Conservation (phyloP, 257 asterid genomes). For the Nicotiana obtusifolia region DNA sequence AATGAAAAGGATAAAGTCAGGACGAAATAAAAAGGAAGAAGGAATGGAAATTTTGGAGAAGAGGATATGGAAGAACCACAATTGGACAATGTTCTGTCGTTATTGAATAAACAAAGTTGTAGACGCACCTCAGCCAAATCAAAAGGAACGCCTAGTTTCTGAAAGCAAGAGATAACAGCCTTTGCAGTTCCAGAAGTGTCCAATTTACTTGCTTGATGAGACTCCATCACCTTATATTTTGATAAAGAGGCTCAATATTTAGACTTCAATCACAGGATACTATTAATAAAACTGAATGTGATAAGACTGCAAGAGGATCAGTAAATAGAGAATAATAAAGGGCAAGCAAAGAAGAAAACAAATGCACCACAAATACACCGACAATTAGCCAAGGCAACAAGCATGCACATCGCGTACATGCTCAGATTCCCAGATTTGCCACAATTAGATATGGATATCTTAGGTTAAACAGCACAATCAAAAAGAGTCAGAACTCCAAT, state of each 20-base stretch:
- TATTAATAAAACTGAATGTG: not conserved
- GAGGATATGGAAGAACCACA: not conserved
- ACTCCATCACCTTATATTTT: conserved; percentile 69
- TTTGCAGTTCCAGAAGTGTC: conserved; percentile 94
- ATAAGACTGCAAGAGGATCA: not conserved
- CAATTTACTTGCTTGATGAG: conserved; percentile 92
- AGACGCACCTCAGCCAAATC: conserved; percentile 57
- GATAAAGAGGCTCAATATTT: not conserved
- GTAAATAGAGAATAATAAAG: not conserved
- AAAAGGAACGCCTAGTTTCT: conserved; percentile 76
- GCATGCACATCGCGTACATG: not conserved
- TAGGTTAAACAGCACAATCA: not conserved
- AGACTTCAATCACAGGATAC: not conserved
- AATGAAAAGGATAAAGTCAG: not conserved
- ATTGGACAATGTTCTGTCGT: not conserved
- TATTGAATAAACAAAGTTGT: not conserved
- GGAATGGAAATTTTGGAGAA: not conserved
- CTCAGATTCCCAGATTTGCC: not conserved
- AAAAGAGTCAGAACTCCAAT: not conserved
- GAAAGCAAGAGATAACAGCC: conserved; percentile 89
- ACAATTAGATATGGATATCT: not conserved
- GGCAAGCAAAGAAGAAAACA: not conserved
- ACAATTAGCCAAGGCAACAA: not conserved
- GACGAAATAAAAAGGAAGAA: not conserved
- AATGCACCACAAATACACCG: not conserved